Percentiles rank a stretch among this genome's conserved stretches.
phyloP scores from a whole-genome alignment of 2,329 filamentous ascomycete genomes.

The Epichloe typhina region DNA sequence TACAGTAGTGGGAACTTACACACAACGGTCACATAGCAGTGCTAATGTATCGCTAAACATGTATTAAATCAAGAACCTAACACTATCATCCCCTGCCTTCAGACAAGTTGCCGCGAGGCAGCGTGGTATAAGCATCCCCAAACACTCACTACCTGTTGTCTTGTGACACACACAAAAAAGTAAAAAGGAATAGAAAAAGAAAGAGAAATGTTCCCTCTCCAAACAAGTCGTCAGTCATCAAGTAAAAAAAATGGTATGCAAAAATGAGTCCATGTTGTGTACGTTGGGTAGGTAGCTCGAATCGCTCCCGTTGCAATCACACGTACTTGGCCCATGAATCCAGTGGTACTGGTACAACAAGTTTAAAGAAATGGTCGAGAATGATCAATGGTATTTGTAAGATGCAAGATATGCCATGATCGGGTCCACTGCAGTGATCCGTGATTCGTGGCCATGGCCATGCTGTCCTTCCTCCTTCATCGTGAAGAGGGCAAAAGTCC shows the following conservation, averaged over 20 bases:
- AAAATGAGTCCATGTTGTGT: neutral
- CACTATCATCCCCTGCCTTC: conserved; percentile 6
- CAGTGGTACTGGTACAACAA: neutral
- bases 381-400: neutral
- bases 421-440: neutral
- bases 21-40: neutral
- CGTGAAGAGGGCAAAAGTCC: neutral
- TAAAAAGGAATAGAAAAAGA: neutral
- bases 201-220: neutral
- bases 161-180: neutral
- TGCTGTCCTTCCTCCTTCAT: neutral
- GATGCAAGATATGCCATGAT: neutral
- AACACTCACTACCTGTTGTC: neutral
- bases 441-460: neutral
- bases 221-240: conserved; percentile 8
- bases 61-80: conserved; percentile 8
- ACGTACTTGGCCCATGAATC: neutral
- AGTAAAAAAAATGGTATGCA: conserved; percentile 6
- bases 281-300: neutral
- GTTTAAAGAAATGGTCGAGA: neutral
- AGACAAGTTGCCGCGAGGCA: conserved; percentile 35
- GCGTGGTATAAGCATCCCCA: conserved; percentile 23
- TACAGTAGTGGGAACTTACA: too few species aligned
- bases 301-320: neutral
- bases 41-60: neutral